phyloP scores from a whole-genome alignment of 2,329 filamentous ascomycete species.

The Pseudogymnoascus sp. region DNA sequence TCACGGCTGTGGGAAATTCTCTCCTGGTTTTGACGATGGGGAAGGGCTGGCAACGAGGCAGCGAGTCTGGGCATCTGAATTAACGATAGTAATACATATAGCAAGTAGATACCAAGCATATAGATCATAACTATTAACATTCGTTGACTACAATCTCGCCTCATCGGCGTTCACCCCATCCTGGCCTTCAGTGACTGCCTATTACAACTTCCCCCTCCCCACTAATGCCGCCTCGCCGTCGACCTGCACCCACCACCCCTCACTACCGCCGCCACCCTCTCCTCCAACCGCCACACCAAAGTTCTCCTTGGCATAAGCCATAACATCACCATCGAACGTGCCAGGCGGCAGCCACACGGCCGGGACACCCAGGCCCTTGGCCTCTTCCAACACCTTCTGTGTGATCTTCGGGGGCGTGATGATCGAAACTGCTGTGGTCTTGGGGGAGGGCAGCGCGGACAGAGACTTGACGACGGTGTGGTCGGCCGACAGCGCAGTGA shows the following conservation, averaged over 20 bases:
- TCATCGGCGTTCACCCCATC: neutral
- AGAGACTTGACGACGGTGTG: slow-evolving; percentile 53
- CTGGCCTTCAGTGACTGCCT: neutral
- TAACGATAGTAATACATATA: neutral
- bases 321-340: slow-evolving; percentile 69
- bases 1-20: neutral
- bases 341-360: slow-evolving; percentile 89
- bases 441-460: slow-evolving; percentile 56
- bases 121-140: too few species aligned
- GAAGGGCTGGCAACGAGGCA: too few species aligned
- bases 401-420: slow-evolving; percentile 82
- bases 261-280: slow-evolving; percentile 56
- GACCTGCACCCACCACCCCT: slow-evolving; percentile 84
- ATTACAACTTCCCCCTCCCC: slow-evolving; percentile 35
- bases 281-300: slow-evolving; percentile 68
- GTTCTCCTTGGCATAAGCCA: slow-evolving; percentile 60
- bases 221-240: slow-evolving; percentile 66
- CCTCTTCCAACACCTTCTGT: slow-evolving; percentile 66
- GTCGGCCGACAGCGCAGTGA: slow-evolving; percentile 47
- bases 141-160: too few species aligned
- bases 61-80: neutral
- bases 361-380: slow-evolving; percentile 63
- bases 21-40: neutral
- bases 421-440: slow-evolving; percentile 70
- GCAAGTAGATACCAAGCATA: neutral